These are phyloP conservation scores for Coelastrella sp. DNA, from an alignment of 139 green algal genomes.

Conservation along the genomic window DNA sequence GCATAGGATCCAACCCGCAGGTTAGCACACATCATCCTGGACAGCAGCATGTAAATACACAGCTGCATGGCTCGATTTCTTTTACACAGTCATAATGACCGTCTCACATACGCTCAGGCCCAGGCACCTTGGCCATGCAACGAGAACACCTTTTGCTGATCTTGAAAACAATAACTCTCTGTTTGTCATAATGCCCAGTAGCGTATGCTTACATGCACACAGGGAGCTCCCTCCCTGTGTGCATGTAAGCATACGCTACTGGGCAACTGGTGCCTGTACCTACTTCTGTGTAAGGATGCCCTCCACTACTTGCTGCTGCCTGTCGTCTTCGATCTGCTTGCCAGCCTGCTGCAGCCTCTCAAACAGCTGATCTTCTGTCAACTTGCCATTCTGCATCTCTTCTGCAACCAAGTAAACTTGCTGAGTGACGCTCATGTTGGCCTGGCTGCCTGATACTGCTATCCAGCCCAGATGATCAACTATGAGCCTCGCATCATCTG, in stretches of 20 bases:
- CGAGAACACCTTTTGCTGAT: too few relatives aligned
- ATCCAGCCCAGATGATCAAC: background rate
- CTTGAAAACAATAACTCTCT: too few relatives aligned
- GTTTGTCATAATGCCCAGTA: too few relatives aligned
- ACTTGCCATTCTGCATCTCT: conserved; percentile 16
- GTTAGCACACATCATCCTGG: too few relatives aligned
- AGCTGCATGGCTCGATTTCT: too few relatives aligned
- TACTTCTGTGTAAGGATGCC: background rate
- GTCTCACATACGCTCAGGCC: too few relatives aligned
- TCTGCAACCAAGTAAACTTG: background rate
- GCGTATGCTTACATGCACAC: background rate
- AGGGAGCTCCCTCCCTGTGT: background rate
- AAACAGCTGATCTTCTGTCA: conserved; percentile 20
- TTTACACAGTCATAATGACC: too few relatives aligned
- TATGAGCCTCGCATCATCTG: too few relatives aligned
- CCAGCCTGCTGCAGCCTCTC: conserved; percentile 1
- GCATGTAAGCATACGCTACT: too few relatives aligned
- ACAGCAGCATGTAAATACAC: too few relatives aligned
- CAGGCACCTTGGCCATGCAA: too few relatives aligned
- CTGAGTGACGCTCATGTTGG: background rate
- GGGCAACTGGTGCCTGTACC: background rate
- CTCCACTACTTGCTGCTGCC: conserved; percentile 16
- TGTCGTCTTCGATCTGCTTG: conserved; percentile 9
- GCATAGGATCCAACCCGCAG: too few relatives aligned
- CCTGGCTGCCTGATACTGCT: background rate